Evolutionary conservation across 371 early-diverging fungal genomes (phyloP).

Genomic region (Dinochytrium kinnereticum): DNA sequence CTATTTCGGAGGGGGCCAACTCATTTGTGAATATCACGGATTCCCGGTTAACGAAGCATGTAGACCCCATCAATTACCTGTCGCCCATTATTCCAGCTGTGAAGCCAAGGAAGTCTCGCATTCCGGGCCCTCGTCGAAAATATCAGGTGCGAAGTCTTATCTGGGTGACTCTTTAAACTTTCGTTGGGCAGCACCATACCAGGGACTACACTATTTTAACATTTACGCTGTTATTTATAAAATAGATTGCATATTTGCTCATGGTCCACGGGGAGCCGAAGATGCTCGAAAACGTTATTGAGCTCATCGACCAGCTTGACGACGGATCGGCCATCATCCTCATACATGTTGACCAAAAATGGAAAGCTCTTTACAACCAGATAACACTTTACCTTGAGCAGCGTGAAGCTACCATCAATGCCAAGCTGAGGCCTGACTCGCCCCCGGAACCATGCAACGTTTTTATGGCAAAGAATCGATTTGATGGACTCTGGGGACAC

Average conservation of each 20-base stretch:
- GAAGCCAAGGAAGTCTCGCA: not conserved
- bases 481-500: conserved; percentile 44
- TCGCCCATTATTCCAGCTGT: not conserved
- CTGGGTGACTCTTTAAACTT: no score
- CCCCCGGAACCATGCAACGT: conserved; percentile 33
- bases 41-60: conserved; percentile 25
- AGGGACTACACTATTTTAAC: no score
- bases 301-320: conserved; percentile 43
- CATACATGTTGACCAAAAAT: conserved; percentile 43
- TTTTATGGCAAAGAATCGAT: conserved; percentile 35
- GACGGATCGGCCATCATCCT: conserved; percentile 47
- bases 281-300: not conserved
- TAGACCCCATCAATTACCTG: conserved; percentile 43
- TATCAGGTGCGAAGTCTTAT: conserved; percentile 10
- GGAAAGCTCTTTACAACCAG: not conserved
- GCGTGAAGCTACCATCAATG: conserved; percentile 5
- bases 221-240: no score
- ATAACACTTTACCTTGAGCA: conserved; percentile 20
- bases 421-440: not conserved
- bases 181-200: no score
- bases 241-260: conserved; percentile 44
- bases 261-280: conserved; percentile 42
- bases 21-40: conserved; percentile 33
- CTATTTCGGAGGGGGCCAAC: conserved; percentile 44
- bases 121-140: conserved; percentile 8